A percentile compares a stretch with the other conserved stretches of the same genome.
Conservation (phyloP, 225 moss, liverwort and hornwort species). For the Takakia lepidozioides region DNA sequence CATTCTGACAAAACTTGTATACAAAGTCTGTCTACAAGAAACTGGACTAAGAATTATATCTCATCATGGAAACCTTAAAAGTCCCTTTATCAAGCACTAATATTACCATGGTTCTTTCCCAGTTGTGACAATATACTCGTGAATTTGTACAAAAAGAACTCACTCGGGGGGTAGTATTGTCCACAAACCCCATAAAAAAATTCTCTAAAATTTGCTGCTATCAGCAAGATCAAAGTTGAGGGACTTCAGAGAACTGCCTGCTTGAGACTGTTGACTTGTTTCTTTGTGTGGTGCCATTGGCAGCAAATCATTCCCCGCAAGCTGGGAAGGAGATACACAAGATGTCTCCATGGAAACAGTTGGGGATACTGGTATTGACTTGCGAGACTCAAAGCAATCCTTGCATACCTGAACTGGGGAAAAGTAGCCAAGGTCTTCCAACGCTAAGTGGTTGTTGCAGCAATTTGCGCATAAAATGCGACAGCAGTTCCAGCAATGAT, state of each 20-base stretch:
- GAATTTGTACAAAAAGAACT: constrained; percentile 47
- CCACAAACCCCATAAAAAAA: constrained; percentile 36
- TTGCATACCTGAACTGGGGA: constrained; percentile 69
- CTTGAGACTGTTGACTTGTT: too few species aligned
- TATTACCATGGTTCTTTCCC: too few species aligned
- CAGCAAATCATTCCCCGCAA: constrained; percentile 1
- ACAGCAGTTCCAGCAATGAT: constrained; percentile 78
- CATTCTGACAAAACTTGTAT: too few species aligned
- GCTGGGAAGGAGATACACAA: too few species aligned
- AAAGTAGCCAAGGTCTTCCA: constrained; percentile 74
- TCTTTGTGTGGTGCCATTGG: not conserved
- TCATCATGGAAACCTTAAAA: too few species aligned
- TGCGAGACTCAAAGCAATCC: constrained; percentile 59
- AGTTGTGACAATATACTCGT: constrained; percentile 23
- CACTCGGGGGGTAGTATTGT: constrained; percentile 32
- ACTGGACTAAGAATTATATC: too few species aligned
- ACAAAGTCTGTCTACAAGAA: too few species aligned
- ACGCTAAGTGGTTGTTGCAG: constrained; percentile 39
- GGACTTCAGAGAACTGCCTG: constrained; percentile 6
- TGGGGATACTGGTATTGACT: constrained; percentile 8
- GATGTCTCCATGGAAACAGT: constrained; percentile 6
- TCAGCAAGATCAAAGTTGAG: constrained; percentile 19
- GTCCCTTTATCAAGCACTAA: too few species aligned
- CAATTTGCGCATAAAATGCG: constrained; percentile 63
- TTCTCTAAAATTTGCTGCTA: constrained; percentile 43